These are phyloP conservation scores for Brassica cretica DNA, from an alignment of 345 rosid species.

Conservation along the genomic window DNA sequence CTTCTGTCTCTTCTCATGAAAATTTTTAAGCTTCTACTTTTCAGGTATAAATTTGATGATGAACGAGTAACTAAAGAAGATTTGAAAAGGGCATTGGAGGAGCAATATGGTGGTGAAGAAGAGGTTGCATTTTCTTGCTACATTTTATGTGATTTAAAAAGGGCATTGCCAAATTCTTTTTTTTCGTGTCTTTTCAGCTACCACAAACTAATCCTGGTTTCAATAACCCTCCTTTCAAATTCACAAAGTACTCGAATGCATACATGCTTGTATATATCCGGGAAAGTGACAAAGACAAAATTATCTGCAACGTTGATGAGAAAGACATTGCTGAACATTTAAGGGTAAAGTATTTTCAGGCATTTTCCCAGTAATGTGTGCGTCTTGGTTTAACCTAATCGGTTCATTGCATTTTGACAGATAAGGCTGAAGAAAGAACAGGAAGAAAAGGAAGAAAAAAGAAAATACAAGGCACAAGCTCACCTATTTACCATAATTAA, in stretches of 20 bases:
- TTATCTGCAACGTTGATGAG: constrained; percentile 93
- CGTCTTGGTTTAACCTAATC: constrained; percentile 29
- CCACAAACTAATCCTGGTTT: constrained; percentile 94
- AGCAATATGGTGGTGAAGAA: constrained; percentile 99
- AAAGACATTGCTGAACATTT: constrained; percentile 95
- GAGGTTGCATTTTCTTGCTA: constrained; percentile 54
- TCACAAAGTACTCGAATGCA: constrained; percentile 92
- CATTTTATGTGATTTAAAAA: constrained; percentile 1
- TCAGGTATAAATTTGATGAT: constrained; percentile 97
- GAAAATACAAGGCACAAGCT: constrained; percentile 88
- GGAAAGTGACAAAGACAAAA: constrained; percentile 93
- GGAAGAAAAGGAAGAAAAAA: constrained; percentile 90
- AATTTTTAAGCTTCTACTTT: background rate
- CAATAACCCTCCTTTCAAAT: constrained; percentile 85
- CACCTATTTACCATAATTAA: constrained; percentile 85
- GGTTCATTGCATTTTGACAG: constrained; percentile 43
- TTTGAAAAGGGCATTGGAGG: constrained; percentile 83
- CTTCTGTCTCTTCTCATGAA: background rate
- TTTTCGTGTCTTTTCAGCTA: constrained; percentile 53
- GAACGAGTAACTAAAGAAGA: constrained; percentile 98
- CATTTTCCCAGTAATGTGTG: constrained; percentile 10
- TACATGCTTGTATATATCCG: constrained; percentile 99
- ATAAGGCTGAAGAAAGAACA: constrained; percentile 91
- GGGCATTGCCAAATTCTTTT: constrained; percentile 6
- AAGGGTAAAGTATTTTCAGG: constrained; percentile 57